These are phyloP conservation scores for Boletus subcaerulescens DNA, from an alignment of 768 basidiomycete genomes.

Conservation along the genomic window DNA sequence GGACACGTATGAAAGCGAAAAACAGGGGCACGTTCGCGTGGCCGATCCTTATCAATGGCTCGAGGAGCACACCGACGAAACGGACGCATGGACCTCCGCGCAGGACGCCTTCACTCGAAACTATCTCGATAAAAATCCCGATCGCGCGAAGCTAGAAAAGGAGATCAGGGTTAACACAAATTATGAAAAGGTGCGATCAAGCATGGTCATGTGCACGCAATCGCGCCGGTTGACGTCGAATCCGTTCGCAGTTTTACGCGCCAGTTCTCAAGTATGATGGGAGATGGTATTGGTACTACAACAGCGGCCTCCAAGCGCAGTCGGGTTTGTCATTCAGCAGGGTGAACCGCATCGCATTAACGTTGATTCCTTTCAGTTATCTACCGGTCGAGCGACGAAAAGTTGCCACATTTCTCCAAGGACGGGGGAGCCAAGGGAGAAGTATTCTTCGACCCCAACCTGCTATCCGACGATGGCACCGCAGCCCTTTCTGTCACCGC, in stretches of 20 bases:
- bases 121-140: constrained; percentile 62
- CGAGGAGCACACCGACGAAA: constrained; percentile 61
- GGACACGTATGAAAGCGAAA: constrained; percentile 66
- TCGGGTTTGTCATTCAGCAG: constrained; percentile 30
- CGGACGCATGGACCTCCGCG: constrained; percentile 57
- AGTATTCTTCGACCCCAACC: constrained; percentile 80
- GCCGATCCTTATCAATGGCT: constrained; percentile 76
- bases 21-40: constrained; percentile 58
- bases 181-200: constrained; percentile 43
- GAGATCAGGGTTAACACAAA: constrained; percentile 54
- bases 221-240: background rate
- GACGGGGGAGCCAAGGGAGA: constrained; percentile 50
- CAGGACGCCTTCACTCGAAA: constrained; percentile 58
- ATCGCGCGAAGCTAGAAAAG: constrained; percentile 55
- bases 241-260: constrained; percentile 51
- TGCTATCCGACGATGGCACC: constrained; percentile 70
- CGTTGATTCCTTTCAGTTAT: constrained; percentile 40
- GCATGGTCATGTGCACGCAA: background rate
- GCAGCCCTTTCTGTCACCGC: constrained; percentile 55
- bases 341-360: background rate
- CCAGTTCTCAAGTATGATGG: constrained; percentile 62
- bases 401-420: constrained; percentile 52
- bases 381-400: constrained; percentile 54
- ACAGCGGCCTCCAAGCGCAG: constrained; percentile 74
- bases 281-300: constrained; percentile 80